Evolutionary conservation across 2,329 filamentous ascomycete genomes (phyloP).

Genomic region (Grosmannia clavigera): DNA sequence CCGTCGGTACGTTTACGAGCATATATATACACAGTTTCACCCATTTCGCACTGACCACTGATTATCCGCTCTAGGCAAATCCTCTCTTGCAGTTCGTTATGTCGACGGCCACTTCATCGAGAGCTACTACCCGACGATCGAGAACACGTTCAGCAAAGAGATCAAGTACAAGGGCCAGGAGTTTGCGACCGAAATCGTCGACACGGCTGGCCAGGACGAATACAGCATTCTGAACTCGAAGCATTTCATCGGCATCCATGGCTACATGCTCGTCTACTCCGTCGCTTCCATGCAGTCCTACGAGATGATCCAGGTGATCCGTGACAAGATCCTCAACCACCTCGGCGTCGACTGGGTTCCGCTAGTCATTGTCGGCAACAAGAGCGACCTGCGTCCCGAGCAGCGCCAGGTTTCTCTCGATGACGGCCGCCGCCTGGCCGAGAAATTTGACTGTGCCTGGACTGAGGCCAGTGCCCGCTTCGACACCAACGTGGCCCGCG

Average conservation of each 20-base stretch:
- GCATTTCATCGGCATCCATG: slow-evolving; percentile 98
- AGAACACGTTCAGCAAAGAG: slow-evolving; percentile 95
- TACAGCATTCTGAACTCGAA: slow-evolving; percentile 98
- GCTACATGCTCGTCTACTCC: slow-evolving; percentile 98
- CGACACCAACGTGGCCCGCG: slow-evolving; percentile 84
- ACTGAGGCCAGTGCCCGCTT: slow-evolving; percentile 90
- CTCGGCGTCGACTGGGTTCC: slow-evolving; percentile 88
- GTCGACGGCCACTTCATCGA: slow-evolving; percentile 98
- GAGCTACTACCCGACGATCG: slow-evolving; percentile 97
- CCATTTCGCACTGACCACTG: background rate
- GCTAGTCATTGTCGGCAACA: slow-evolving; percentile 92
- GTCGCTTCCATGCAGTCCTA: slow-evolving; percentile 88
- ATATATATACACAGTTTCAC: background rate
- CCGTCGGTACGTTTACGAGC: slow-evolving; percentile 46
- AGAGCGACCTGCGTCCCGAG: slow-evolving; percentile 84
- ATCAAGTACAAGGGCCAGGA: slow-evolving; percentile 91
- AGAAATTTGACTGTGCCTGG: slow-evolving; percentile 84
- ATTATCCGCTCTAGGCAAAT: slow-evolving; percentile 58
- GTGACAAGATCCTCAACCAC: slow-evolving; percentile 95
- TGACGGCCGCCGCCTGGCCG: slow-evolving; percentile 71
- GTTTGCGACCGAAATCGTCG: slow-evolving; percentile 92
- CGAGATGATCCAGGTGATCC: slow-evolving; percentile 92
- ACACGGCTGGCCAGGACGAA: slow-evolving; percentile 97
- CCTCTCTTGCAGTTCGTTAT: slow-evolving; percentile 90
- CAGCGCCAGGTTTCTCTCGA: slow-evolving; percentile 83